Evolutionary conservation across 2,329 filamentous ascomycete species (phyloP).

Genomic region (Alternaria arborescens): DNA sequence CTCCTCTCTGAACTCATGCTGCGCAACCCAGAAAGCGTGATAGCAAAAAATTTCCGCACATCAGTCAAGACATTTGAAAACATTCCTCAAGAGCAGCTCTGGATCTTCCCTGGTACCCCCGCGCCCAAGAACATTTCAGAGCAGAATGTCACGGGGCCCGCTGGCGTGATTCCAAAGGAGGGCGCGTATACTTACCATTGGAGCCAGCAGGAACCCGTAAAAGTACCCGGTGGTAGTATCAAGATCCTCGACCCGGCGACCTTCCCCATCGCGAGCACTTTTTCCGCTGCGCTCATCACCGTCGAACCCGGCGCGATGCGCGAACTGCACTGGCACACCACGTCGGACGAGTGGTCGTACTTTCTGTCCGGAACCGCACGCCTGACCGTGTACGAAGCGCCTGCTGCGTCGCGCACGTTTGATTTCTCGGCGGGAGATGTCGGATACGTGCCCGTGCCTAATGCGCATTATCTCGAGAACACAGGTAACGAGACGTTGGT

Average conservation of each 20-base stretch:
- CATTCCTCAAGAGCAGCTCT: slow-evolving; percentile 51
- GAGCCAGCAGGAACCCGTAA: slow-evolving; percentile 57
- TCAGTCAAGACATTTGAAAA: slow-evolving; percentile 49
- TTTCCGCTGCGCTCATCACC: slow-evolving; percentile 55
- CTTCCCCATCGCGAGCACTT: slow-evolving; percentile 64
- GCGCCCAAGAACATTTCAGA: slow-evolving; percentile 49
- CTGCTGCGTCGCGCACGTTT: slow-evolving; percentile 62
- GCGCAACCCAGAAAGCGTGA: slow-evolving; percentile 52
- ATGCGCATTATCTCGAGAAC: slow-evolving; percentile 69
- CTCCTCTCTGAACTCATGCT: slow-evolving; percentile 64
- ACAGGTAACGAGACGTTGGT: slow-evolving; percentile 65
- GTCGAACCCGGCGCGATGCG: slow-evolving; percentile 70
- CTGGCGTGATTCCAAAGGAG: slow-evolving; percentile 40
- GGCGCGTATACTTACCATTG: slow-evolving; percentile 55
- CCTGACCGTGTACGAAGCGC: slow-evolving; percentile 65
- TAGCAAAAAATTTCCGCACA: slow-evolving; percentile 56
- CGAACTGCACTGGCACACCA: slow-evolving; percentile 71
- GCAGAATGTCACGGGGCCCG: slow-evolving; percentile 57
- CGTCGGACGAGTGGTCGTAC: slow-evolving; percentile 68
- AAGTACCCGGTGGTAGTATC: slow-evolving; percentile 64
- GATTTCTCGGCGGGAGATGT: slow-evolving; percentile 69
- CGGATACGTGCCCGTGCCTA: slow-evolving; percentile 64
- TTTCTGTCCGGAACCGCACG: slow-evolving; percentile 66
- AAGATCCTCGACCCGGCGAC: slow-evolving; percentile 67
- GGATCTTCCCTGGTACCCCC: slow-evolving; percentile 55